These are phyloP conservation scores for Multifurca ochricompacta DNA, from an alignment of 768 basidiomycete species.

Conservation along the genomic window DNA sequence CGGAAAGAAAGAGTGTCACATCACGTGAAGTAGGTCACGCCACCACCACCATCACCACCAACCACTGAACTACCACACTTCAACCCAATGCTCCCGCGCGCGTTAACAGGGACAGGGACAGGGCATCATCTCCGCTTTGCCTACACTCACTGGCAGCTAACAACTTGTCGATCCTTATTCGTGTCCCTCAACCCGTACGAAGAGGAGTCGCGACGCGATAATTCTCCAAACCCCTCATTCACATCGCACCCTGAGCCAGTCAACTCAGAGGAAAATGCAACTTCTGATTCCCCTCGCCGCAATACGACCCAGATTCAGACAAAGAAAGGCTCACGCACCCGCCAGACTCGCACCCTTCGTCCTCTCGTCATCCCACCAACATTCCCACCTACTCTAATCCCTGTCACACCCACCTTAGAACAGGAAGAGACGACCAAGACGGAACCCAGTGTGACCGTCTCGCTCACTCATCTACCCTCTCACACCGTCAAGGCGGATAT, in stretches of 20 bases:
- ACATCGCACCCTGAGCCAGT: no score
- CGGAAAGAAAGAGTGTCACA: no score
- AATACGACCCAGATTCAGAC: neutral
- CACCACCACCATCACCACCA: no score
- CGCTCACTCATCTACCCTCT: neutral
- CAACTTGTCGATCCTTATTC: neutral
- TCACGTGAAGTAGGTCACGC: no score
- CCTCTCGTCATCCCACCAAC: conserved; percentile 5
- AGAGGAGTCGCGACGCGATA: neutral
- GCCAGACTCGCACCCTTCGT: neutral
- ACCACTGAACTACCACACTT: no score
- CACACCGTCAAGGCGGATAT: conserved; percentile 5
- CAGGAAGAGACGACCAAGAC: neutral
- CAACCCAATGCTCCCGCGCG: no score
- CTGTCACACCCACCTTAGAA: neutral
- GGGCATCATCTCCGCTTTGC: no score
- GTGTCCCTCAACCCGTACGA: neutral
- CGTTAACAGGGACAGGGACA: no score
- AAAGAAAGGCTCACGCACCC: no score
- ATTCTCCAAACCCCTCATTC: neutral
- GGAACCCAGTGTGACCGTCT: neutral
- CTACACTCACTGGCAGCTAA: neutral
- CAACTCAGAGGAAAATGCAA: neutral
- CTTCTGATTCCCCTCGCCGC: no score
- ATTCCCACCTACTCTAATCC: neutral